Evolutionary conservation across 2,329 filamentous ascomycete genomes (phyloP), one percentile per base, ranked within the genome.

Genomic region (Helicocarpus griseus): DNA sequence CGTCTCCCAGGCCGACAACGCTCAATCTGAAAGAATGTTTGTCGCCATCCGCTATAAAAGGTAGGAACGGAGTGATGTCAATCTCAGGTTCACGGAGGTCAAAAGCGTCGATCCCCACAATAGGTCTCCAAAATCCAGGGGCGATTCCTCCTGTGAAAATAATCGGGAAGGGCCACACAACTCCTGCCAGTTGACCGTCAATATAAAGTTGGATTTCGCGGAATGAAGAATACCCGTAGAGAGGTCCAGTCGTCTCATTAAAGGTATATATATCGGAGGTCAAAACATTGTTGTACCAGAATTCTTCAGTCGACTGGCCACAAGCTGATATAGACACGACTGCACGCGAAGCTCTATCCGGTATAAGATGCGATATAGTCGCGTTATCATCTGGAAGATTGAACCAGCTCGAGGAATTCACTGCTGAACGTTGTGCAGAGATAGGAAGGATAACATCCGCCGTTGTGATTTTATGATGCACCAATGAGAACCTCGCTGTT

Each of bases 81-180:
- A 94, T 87, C 63, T 93, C 85, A 56, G 87, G 82, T 63, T 93
- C 87, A 41, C 79, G 74, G 22, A 94, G 73, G 62, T 93, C 87
- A 63, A 89, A 93, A 0, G 86, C 81, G 60, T 93, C 83, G 19
- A 86, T 80, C 1, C 87, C 87, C 2, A 87, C 87, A 50, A 93
- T 77, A 0, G 88, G 88, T 5, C 86, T 76, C 78, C 89, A 89
- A 36, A 93, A 76, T 1, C 81, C 81, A 4, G 87, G 87, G 1
- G 85, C 83, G 5, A 94, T 75, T 1, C 87, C 87, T 2, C 89
- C 88, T 0, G 88, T 90, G 60, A 90, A 91, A 46, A 94, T 83
- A 17, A 89, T 77, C 0, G 87, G 87, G 60, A 87, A 91, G 1
- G 88, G 89, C 86, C 86, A 93, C 29, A 81, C 78, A 1, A 89